These are phyloP conservation scores for Colletotrichum melonis DNA, from an alignment of 2,329 filamentous ascomycete species.

Conservation along the genomic window DNA sequence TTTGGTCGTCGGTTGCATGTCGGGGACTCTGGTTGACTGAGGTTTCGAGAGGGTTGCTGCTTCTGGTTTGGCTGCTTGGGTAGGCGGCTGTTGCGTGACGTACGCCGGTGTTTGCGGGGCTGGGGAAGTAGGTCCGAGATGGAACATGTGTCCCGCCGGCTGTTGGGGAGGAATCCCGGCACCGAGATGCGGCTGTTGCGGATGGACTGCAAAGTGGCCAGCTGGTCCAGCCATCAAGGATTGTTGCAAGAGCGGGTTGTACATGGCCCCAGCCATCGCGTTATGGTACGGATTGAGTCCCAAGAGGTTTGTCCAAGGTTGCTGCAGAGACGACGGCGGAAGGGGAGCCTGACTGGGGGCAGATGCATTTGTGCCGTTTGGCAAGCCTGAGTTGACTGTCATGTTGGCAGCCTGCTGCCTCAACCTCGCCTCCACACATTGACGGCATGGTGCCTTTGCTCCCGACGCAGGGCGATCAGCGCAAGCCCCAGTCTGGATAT, in stretches of 20 bases:
- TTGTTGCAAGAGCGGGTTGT: constrained; percentile 29
- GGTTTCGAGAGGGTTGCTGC: not conserved
- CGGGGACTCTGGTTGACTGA: constrained; percentile 23
- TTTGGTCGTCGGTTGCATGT: constrained; percentile 45
- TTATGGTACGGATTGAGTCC: constrained; percentile 31
- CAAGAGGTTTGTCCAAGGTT: constrained; percentile 24
- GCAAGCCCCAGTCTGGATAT: constrained; percentile 4
- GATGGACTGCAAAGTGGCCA: constrained; percentile 12
- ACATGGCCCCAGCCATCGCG: constrained; percentile 20
- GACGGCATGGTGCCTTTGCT: constrained; percentile 28
- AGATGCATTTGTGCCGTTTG: not conserved
- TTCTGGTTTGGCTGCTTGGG: not conserved
- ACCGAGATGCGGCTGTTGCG: constrained; percentile 12
- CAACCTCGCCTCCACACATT: constrained; percentile 32
- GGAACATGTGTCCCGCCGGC: not conserved
- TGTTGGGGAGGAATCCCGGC: constrained; percentile 3
- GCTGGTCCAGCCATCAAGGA: constrained; percentile 9
- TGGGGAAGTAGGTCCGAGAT: constrained; percentile 1
- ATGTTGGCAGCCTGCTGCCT: constrained; percentile 30
- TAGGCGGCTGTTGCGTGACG: not conserved
- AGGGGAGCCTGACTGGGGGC: not conserved
- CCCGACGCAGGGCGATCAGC: constrained; percentile 4
- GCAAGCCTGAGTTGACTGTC: not conserved
- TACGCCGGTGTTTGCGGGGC: not conserved
- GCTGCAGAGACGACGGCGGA: constrained; percentile 9